Evolutionary conservation across 345 rosid genomes (phyloP).

Genomic region (Acer campestre): DNA sequence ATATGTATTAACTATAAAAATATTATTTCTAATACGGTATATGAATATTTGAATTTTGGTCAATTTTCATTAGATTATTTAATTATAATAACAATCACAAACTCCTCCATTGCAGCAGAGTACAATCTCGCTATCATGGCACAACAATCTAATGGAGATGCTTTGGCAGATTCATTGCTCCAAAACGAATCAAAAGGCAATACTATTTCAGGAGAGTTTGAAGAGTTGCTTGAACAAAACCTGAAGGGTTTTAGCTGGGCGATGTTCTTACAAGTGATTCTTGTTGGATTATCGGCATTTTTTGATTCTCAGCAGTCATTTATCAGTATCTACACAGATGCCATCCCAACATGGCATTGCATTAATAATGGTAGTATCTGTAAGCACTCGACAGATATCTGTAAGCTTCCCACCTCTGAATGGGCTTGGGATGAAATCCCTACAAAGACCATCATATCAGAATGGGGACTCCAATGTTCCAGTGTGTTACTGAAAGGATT

Average conservation of each 20-base stretch:
- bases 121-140: no score
- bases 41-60: no score
- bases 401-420: no score
- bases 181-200: background rate
- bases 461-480: constrained; percentile 41
- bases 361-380: constrained; percentile 7
- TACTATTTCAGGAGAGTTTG: background rate
- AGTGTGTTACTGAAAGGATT: constrained; percentile 43
- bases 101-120: no score
- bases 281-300: constrained; percentile 46
- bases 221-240: constrained; percentile 39
- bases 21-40: no score
- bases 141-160: no score
- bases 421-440: constrained; percentile 33
- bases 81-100: no score
- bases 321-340: constrained; percentile 57
- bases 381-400: background rate
- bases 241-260: constrained; percentile 34
- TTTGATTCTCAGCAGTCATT: constrained; percentile 71
- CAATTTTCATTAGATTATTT: no score
- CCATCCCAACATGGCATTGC: constrained; percentile 56
- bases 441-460: constrained; percentile 43
- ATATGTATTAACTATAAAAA: no score
- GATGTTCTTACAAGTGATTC: constrained; percentile 44
- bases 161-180: no score